Conservation (phyloP, 1,139 yeast species). For the Arxiozyma slooffiae region DNA sequence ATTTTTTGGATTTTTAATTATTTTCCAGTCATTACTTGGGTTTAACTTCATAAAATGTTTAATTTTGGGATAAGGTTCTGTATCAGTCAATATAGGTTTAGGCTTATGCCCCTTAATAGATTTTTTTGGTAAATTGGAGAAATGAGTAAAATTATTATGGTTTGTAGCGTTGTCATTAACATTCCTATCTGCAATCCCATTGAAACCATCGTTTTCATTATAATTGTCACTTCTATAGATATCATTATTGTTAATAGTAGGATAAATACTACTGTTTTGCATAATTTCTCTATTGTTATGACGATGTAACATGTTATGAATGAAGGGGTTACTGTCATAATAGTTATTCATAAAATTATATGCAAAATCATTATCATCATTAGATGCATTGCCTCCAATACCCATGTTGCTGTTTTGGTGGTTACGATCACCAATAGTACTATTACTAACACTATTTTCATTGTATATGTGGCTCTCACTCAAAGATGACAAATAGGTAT, state of each 20-base stretch:
- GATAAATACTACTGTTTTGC: background rate
- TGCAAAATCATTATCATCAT: too few relatives aligned
- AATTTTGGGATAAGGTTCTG: background rate
- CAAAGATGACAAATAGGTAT: too few relatives aligned
- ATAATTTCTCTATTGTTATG: background rate
- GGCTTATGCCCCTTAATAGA: background rate
- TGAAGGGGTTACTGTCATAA: background rate
- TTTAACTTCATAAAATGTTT: constrained; percentile 5
- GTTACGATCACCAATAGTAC: too few relatives aligned
- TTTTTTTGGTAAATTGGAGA: background rate
- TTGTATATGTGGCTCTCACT: too few relatives aligned
- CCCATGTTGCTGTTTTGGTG: background rate
- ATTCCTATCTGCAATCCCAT: background rate
- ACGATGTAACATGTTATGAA: too few relatives aligned
- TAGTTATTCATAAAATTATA: too few relatives aligned
- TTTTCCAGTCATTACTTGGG: constrained; percentile 14
- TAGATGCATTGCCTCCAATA: background rate
- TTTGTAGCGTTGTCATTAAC: background rate
- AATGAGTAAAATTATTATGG: too few relatives aligned
- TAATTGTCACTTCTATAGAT: too few relatives aligned
- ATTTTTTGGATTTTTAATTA: constrained; percentile 9
- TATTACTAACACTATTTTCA: too few relatives aligned
- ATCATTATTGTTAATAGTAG: too few relatives aligned
- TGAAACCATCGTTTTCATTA: background rate
- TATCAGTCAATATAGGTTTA: too few relatives aligned